phyloP scores from a whole-genome alignment of 2,329 filamentous ascomycete genomes.

The Trichoderma pleuroti region DNA sequence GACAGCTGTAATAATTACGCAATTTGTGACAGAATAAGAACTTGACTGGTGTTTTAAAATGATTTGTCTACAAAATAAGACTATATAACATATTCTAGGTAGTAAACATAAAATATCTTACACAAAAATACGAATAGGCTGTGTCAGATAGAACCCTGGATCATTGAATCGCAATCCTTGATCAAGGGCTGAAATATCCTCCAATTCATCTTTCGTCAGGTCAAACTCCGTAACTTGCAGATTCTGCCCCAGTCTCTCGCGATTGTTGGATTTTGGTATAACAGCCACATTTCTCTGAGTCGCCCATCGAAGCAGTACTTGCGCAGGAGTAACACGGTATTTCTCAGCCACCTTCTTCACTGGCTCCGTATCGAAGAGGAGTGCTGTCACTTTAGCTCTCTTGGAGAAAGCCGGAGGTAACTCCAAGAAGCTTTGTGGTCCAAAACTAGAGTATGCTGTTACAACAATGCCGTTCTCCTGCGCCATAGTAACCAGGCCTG shows the following conservation, averaged over 20 bases:
- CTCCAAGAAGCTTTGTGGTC: constrained; percentile 47
- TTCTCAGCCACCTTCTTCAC: constrained; percentile 45
- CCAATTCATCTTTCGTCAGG: constrained; percentile 51
- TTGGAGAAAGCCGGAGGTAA: constrained; percentile 21
- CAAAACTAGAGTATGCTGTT: constrained; percentile 65
- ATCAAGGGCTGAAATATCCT: constrained; percentile 53
- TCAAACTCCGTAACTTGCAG: constrained; percentile 40
- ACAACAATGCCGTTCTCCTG: constrained; percentile 55
- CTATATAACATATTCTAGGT: background rate
- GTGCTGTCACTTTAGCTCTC: constrained; percentile 26
- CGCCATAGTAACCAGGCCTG: constrained; percentile 52
- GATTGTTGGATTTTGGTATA: constrained; percentile 61
- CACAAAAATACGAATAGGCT: background rate
- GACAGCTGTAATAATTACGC: background rate
- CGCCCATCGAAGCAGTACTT: constrained; percentile 65
- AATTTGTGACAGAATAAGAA: background rate
- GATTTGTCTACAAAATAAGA: background rate
- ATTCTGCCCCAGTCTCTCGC: constrained; percentile 28
- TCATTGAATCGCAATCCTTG: constrained; percentile 59
- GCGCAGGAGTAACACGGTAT: constrained; percentile 57
- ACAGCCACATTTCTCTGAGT: constrained; percentile 62
- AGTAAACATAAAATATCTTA: background rate
- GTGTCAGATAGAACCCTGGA: background rate
- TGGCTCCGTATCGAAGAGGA: constrained; percentile 28
- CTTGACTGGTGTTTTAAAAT: background rate